These are phyloP conservation scores for Fusarium redolens DNA, from an alignment of 2,329 filamentous ascomycete species.

Conservation along the genomic window DNA sequence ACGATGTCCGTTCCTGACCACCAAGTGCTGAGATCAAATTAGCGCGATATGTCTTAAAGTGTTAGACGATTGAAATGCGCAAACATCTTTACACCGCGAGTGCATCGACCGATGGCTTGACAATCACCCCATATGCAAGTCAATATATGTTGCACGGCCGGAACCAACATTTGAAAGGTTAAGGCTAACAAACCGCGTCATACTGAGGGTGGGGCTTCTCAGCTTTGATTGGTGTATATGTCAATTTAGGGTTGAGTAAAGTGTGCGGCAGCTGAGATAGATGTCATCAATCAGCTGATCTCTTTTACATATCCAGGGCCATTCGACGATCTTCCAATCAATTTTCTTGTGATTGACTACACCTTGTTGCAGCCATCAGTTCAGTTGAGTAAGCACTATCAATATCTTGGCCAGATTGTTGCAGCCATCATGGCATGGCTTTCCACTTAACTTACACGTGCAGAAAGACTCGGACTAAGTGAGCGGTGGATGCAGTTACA, in stretches of 20 bases:
- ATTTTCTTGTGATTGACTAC: too few species aligned
- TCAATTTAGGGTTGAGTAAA: too few species aligned
- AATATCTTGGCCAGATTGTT: too few species aligned
- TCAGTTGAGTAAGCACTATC: too few species aligned
- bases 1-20: not conserved
- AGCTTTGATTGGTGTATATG: not conserved
- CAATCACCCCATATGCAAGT: not conserved
- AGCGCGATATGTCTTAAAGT: not conserved
- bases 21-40: not conserved
- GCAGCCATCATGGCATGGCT: too few species aligned
- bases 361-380: too few species aligned
- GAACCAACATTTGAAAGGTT: not conserved
- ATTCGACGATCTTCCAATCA: not conserved
- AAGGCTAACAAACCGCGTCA: not conserved
- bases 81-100: not conserved
- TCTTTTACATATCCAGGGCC: not conserved
- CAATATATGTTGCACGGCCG: not conserved
- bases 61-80: not conserved
- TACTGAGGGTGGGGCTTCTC: not conserved
- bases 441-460: too few species aligned
- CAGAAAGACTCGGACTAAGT: not conserved
- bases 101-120: not conserved
- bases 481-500: not conserved
- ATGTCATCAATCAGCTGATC: not conserved
- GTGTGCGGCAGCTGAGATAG: too few species aligned